phyloP scores from a whole-genome alignment of 805 yeast genomes.

The Pachysolen tannophilus region DNA sequence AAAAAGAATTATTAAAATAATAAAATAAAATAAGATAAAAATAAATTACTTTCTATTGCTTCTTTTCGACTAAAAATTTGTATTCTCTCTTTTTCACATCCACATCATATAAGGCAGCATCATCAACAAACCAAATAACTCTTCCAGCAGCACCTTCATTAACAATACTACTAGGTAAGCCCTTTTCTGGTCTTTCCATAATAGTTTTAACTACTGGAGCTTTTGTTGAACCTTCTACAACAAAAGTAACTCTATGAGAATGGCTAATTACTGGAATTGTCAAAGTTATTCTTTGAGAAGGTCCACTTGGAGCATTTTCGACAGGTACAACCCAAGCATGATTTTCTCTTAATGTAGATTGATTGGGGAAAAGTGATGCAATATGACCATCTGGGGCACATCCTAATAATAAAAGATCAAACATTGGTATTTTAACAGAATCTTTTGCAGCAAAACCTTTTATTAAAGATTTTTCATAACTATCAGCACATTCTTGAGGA shows the following conservation, averaged over 20 bases:
- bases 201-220: conserved; percentile 87
- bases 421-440: conserved; percentile 90
- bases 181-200: conserved; percentile 96
- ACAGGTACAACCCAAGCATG: conserved; percentile 96
- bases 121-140: conserved; percentile 96
- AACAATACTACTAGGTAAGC: conserved; percentile 87
- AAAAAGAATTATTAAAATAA: neutral
- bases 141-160: conserved; percentile 96
- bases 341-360: conserved; percentile 79
- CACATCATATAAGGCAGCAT: conserved; percentile 80
- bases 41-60: neutral
- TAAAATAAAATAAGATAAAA: neutral
- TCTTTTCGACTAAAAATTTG: conserved; percentile 36
- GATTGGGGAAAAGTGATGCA: conserved; percentile 93
- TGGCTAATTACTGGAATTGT: conserved; percentile 94
- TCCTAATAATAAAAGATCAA: conserved; percentile 84
- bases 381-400: conserved; percentile 99
- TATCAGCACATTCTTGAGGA: conserved; percentile 91
- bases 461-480: conserved; percentile 78
- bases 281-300: conserved; percentile 75
- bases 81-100: conserved; percentile 65
- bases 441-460: conserved; percentile 93
- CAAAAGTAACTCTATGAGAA: conserved; percentile 86
- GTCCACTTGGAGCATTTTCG: conserved; percentile 85
- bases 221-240: conserved; percentile 93